Evolutionary conservation across 2,329 filamentous ascomycete species (phyloP).

Genomic region (Claviceps sp.): DNA sequence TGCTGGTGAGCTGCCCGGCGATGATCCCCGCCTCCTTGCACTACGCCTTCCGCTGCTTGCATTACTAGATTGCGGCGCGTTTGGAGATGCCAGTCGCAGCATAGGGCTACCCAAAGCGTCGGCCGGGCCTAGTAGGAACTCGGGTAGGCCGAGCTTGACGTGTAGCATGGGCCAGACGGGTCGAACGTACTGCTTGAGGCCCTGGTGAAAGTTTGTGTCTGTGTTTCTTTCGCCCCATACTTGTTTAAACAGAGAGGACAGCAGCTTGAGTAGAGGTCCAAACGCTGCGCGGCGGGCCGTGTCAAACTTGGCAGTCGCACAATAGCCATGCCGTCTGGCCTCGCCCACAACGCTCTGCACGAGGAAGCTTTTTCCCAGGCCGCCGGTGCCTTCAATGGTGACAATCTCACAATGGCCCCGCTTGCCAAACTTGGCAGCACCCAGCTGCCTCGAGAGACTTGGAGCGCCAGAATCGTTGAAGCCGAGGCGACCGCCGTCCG

Average conservation of each 20-base stretch:
- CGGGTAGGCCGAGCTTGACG: slow-evolving; percentile 46
- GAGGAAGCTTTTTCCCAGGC: slow-evolving; percentile 52
- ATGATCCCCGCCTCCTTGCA: slow-evolving; percentile 33
- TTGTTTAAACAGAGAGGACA: slow-evolving; percentile 54
- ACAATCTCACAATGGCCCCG: slow-evolving; percentile 52
- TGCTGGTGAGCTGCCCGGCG: slow-evolving; percentile 30
- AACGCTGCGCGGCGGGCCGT: slow-evolving; percentile 46
- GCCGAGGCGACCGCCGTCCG: slow-evolving; percentile 29
- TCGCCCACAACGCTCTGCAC: slow-evolving; percentile 50
- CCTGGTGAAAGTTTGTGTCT: slow-evolving; percentile 48
- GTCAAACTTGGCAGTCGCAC: slow-evolving; percentile 54
- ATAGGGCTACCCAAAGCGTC: slow-evolving; percentile 17
- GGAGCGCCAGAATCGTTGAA: slow-evolving; percentile 31
- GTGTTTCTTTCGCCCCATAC: slow-evolving; percentile 55
- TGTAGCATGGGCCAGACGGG: slow-evolving; percentile 54
- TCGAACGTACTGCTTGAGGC: slow-evolving; percentile 47
- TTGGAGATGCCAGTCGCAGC: slow-evolving; percentile 2
- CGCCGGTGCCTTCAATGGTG: slow-evolving; percentile 46
- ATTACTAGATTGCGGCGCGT: background rate
- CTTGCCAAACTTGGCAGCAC: slow-evolving; percentile 44
- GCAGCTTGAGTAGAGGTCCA: slow-evolving; percentile 48
- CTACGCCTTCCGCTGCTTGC: slow-evolving; percentile 19
- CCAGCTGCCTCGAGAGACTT: slow-evolving; percentile 40
- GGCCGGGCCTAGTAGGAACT: slow-evolving; percentile 51
- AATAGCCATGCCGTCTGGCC: slow-evolving; percentile 48